Evolutionary conservation across 1,284 basidiomycete genomes (phyloP), one percentile per base, ranked within the genome.

Genomic region (Apiotrichum mycotoxinovorans): DNA sequence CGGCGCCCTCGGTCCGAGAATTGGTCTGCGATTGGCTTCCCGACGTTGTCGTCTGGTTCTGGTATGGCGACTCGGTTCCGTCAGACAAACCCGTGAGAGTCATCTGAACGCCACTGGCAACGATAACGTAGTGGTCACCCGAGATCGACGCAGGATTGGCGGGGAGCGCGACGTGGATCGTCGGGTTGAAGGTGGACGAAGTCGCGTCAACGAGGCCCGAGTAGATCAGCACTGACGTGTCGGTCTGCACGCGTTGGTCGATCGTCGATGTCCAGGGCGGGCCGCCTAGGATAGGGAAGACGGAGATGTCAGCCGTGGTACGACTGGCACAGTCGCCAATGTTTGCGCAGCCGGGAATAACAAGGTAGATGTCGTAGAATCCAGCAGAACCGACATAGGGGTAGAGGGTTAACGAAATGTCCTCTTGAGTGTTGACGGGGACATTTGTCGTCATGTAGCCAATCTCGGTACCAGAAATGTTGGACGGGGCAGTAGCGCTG

Each of bases 381-480:
- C 92, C 96, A 2, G 89, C 83, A 20, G 89, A 87, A 0, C 89
- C 89, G 23, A 98, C 87, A 69, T 91, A 92, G 0, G 94, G 91
- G 74, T 85, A 83, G 85, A 91, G 97, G 0, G 89, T 93, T 69
- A 96, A 84, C 40, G 83, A 85, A 12, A 91, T 89, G 18, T 83
- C 82, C 40, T 56, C 33, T 1, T 86, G 85, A 15, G 25, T 25
- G 42, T 50, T n/a, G 3, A 86, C 85, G 42, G 81, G 71, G 22
- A 92, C 83, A 0, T 80, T 79, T 15, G 91, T 82, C 27, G 86
- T 82, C 22, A 94, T 82, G 48, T 94, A 86, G 1, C 82, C 81
- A 64, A 91, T 86, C 0, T 81, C 82, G 7, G 92, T 96, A 18
- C 85, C 92, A 17, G 35, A 15, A 46, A 93, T 89, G 59, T 81